Percentiles rank a stretch among this genome's conserved stretches.
phyloP scores from a whole-genome alignment of 208 protist genomes.

The Zelonia costaricensis region DNA sequence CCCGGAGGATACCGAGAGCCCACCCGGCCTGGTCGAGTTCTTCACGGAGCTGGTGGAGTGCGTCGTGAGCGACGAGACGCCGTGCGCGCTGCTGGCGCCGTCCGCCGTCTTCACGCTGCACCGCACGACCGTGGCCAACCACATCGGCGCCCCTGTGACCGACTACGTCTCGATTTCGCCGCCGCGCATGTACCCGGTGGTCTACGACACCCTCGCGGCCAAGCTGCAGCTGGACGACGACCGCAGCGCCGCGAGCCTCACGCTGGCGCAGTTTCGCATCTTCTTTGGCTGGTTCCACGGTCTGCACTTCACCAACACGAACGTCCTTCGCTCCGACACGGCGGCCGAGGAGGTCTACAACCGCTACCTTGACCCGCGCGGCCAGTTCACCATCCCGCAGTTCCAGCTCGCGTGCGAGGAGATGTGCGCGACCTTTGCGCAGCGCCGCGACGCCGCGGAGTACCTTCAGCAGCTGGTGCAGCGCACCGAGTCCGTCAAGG shows the following conservation, averaged over 20 bases:
- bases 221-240: constrained; percentile 23
- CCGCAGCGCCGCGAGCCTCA: constrained; percentile 7
- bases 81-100: constrained; percentile 49
- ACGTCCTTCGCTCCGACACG: constrained; percentile 39
- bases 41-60: constrained; percentile 62
- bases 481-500: constrained; percentile 22
- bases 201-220: constrained; percentile 63
- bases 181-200: constrained; percentile 36
- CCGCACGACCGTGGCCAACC: constrained; percentile 32
- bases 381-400: constrained; percentile 39
- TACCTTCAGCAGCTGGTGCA: constrained; percentile 57
- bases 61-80: constrained; percentile 74
- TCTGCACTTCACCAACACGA: constrained; percentile 64
- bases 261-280: constrained; percentile 51
- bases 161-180: constrained; percentile 51
- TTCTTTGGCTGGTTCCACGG: constrained; percentile 82
- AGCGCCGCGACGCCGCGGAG: constrained; percentile 41
- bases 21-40: constrained; percentile 24
- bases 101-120: constrained; percentile 53
- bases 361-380: constrained; percentile 39
- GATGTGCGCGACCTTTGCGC: constrained; percentile 49
- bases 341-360: constrained; percentile 59
- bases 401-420: constrained; percentile 62
- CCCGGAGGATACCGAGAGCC: constrained; percentile 11
- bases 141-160: constrained; percentile 43